Evolutionary conservation across 2,329 filamentous ascomycete species (phyloP).

Genomic region (Nigrospora sphaerica): DNA sequence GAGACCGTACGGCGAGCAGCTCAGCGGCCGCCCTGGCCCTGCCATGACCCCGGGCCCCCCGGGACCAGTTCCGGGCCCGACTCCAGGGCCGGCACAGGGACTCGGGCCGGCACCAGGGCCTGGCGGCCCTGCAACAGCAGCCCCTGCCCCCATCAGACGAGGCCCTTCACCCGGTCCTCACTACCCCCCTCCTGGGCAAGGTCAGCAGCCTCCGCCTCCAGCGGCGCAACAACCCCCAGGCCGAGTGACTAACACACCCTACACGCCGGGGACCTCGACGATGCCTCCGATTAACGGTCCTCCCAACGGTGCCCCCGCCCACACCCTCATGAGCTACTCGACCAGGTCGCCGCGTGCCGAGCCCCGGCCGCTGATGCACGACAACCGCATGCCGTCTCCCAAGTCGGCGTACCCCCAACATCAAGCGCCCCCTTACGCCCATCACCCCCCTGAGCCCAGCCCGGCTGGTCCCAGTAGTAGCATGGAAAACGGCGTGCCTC

Average conservation of each 20-base stretch:
- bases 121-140: not conserved
- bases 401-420: slow-evolving; percentile 79
- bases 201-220: slow-evolving; percentile 38
- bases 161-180: slow-evolving; percentile 49
- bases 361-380: slow-evolving; percentile 66
- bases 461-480: slow-evolving; percentile 33
- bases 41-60: not conserved
- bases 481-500: slow-evolving; percentile 63
- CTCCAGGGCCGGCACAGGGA: not conserved
- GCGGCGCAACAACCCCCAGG: slow-evolving; percentile 33
- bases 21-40: slow-evolving; percentile 41
- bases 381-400: slow-evolving; percentile 85
- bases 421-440: slow-evolving; percentile 56
- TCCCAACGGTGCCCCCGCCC: slow-evolving; percentile 31
- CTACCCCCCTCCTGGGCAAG: slow-evolving; percentile 42
- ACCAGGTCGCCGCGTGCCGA: slow-evolving; percentile 78
- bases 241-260: slow-evolving; percentile 32
- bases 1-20: slow-evolving; percentile 61
- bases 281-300: slow-evolving; percentile 34
- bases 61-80: slow-evolving; percentile 16
- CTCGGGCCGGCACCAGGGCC: slow-evolving; percentile 4
- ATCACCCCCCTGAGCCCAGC: slow-evolving; percentile 54
- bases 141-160: slow-evolving; percentile 35
- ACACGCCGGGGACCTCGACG: slow-evolving; percentile 20
- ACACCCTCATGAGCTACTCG: slow-evolving; percentile 64